These are phyloP conservation scores for Cryptococcus sp. DNA, from an alignment of 1,284 basidiomycete species.

Conservation along the genomic window DNA sequence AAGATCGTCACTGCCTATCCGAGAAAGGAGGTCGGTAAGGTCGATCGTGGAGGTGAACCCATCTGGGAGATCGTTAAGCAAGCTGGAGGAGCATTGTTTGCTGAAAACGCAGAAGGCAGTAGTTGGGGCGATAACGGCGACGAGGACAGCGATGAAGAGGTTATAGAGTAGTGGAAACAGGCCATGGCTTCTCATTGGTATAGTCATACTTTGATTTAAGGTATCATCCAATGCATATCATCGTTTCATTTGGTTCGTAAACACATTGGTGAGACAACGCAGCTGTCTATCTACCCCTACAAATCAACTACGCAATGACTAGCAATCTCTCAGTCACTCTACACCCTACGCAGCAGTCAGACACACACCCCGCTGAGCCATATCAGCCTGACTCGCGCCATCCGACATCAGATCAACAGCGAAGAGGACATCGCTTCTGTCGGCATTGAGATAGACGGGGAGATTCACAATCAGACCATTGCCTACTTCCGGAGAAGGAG, in stretches of 20 bases:
- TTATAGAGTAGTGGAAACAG: slow-evolving; percentile 1
- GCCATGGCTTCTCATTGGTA: neutral
- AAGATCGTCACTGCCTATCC: slow-evolving; percentile 48
- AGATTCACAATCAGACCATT: slow-evolving; percentile 64
- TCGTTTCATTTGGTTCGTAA: neutral
- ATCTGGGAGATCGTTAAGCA: slow-evolving; percentile 45
- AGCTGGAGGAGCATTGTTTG: slow-evolving; percentile 48
- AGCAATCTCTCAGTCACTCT: no score
- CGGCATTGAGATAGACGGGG: slow-evolving; percentile 88
- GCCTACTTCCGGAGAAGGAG: slow-evolving; percentile 13
- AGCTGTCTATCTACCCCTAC: no score
- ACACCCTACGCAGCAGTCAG: slow-evolving; percentile 30
- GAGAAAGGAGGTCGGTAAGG: slow-evolving; percentile 37
- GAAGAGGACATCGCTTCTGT: slow-evolving; percentile 86
- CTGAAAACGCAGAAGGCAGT: slow-evolving; percentile 43
- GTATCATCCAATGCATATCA: neutral
- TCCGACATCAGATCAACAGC: slow-evolving; percentile 55
- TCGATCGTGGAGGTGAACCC: slow-evolving; percentile 31
- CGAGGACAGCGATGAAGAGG: slow-evolving; percentile 16
- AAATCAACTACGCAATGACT: no score
- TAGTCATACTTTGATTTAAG: neutral
- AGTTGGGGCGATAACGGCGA: slow-evolving; percentile 31
- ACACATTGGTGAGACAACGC: no score
- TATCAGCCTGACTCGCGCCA: slow-evolving; percentile 23
- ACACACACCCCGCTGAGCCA: slow-evolving; percentile 46